Evolutionary conservation across 1,284 basidiomycete genomes (phyloP).

Genomic region (Trametes sp.): DNA sequence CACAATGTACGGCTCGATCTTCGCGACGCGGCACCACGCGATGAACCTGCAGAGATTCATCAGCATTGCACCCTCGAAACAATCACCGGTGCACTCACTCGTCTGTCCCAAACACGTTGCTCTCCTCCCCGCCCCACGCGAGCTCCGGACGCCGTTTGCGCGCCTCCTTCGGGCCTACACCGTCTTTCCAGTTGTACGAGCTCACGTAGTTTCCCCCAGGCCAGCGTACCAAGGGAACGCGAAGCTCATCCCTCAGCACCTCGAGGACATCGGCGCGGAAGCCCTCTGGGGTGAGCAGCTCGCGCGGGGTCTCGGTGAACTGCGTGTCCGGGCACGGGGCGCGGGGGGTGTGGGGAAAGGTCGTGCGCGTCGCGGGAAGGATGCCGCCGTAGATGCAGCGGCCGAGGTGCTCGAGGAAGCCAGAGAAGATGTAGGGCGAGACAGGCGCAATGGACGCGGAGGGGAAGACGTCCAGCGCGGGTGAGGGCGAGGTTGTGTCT

Average conservation of each 20-base stretch:
- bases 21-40: constrained; percentile 55
- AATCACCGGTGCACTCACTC: constrained; percentile 40
- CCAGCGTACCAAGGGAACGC: constrained; percentile 66
- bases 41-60: constrained; percentile 47
- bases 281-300: constrained; percentile 44
- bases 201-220: constrained; percentile 68
- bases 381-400: constrained; percentile 72
- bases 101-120: constrained; percentile 71
- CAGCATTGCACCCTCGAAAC: not conserved
- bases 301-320: constrained; percentile 34
- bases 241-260: constrained; percentile 56
- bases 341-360: constrained; percentile 39
- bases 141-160: constrained; percentile 66
- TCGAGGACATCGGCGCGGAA: constrained; percentile 66
- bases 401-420: constrained; percentile 69
- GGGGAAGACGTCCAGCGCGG: constrained; percentile 38
- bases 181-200: constrained; percentile 75
- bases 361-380: constrained; percentile 51
- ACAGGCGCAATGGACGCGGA: constrained; percentile 35
- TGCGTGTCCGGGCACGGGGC: constrained; percentile 39
- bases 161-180: constrained; percentile 60
- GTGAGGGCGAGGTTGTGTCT: not conserved
- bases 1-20: constrained; percentile 67
- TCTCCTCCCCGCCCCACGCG: constrained; percentile 72
- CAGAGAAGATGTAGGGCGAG: constrained; percentile 55